These are phyloP conservation scores for Sequoia sempervirens DNA, from an alignment of 75 land plant species.

Conservation along the genomic window DNA sequence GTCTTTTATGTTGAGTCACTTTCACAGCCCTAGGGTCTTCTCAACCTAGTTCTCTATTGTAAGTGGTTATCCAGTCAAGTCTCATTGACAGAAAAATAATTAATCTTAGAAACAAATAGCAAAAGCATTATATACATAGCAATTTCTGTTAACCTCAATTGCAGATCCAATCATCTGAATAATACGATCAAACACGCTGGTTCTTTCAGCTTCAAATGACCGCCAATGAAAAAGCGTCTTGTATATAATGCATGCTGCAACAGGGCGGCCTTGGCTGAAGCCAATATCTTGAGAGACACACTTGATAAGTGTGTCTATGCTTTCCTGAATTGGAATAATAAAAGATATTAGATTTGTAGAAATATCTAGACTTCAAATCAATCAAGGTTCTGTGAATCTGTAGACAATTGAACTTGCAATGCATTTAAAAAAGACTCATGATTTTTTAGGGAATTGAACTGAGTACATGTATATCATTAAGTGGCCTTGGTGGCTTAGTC, in stretches of 20 bases:
- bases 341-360: not conserved
- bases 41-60: too few relatives aligned
- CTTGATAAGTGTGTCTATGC: constrained; percentile 78
- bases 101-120: not conserved
- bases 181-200: constrained; percentile 95
- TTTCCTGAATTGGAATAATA: constrained; percentile 56
- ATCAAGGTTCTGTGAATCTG: too few relatives aligned
- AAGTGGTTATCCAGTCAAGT: too few relatives aligned
- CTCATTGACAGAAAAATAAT: not conserved
- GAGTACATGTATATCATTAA: constrained; percentile 35
- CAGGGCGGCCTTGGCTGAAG: constrained; percentile 80
- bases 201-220: constrained; percentile 97
- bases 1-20: too few relatives aligned
- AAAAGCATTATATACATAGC: not conserved
- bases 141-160: constrained; percentile 66
- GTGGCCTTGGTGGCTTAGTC: constrained; percentile 33
- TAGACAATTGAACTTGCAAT: not conserved
- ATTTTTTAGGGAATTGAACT: not conserved
- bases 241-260: constrained; percentile 91
- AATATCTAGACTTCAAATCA: not conserved
- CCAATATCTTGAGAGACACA: constrained; percentile 84
- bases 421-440: not conserved
- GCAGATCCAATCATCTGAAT: constrained; percentile 94
- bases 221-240: constrained; percentile 95
- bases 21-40: too few relatives aligned